Evolutionary conservation across 257 asterid genomes (phyloP).

Genomic region (Verbascum thapsus): DNA sequence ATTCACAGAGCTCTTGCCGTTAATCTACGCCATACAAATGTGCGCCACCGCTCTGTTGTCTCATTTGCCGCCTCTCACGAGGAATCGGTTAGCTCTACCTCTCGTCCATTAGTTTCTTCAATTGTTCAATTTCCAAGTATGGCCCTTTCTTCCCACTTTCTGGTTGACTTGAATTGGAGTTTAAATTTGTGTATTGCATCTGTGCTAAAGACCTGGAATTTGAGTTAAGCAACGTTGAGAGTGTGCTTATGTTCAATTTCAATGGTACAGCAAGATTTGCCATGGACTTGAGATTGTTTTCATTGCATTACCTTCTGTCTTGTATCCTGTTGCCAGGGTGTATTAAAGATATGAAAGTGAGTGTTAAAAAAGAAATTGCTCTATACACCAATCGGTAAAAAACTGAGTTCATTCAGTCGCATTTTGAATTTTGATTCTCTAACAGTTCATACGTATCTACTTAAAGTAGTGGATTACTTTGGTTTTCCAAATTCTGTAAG

Average conservation of each 20-base stretch:
- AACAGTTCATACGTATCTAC: no score
- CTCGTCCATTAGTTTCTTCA: background rate
- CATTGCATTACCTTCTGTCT: background rate
- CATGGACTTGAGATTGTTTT: conserved; percentile 18
- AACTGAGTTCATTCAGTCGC: background rate
- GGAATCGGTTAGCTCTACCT: conserved; percentile 58
- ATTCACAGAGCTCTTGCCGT: conserved; percentile 34
- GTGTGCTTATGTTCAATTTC: background rate
- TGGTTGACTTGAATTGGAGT: background rate
- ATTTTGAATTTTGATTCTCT: conserved; percentile 2
- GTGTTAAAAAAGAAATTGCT: background rate
- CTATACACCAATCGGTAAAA: background rate
- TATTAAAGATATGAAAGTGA: background rate
- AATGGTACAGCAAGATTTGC: background rate
- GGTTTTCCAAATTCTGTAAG: background rate
- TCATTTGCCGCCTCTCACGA: conserved; percentile 73
- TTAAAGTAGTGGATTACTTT: background rate
- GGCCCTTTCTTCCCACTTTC: background rate
- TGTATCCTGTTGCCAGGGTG: background rate
- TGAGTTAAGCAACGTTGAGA: conserved; percentile 1
- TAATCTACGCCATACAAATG: conserved; percentile 29
- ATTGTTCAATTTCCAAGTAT: background rate
- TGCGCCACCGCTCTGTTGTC: conserved; percentile 47
- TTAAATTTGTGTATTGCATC: conserved; percentile 19
- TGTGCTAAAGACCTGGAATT: background rate